Evolutionary conservation across 1,284 basidiomycete species (phyloP), one percentile per base, ranked within the genome.

Genomic region (Schizophyllum amplum): DNA sequence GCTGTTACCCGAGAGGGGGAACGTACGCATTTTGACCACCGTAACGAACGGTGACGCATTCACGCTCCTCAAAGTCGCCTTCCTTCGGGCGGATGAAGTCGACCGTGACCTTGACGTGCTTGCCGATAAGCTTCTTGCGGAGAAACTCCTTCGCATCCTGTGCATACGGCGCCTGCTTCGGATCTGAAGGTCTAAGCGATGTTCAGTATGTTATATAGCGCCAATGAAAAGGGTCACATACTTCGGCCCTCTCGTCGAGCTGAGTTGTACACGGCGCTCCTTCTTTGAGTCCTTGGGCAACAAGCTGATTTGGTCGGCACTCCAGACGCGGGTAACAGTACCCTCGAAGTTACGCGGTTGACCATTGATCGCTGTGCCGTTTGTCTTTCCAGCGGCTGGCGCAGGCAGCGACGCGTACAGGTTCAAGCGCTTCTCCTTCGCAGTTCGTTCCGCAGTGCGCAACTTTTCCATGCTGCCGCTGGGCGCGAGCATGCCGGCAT

Each of bases 61-160:
- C 92, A 54, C 92, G 84, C 70, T 94, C 93, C 55, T 96, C 95
- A 64, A 84, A 97, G 58, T 95, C 92, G 54, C 94, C 94, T 63
- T 98, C 95, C 57, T 82, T 82, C n/a, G 94, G 92, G 61, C 92
- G 88, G 63, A 94, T 71, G 65, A 96, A 98, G 72, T 98, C 94
- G 55, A 96, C 76, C 21, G 80, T 81, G 25, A 94, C 79, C 75
- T 82, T 89, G 56, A 97, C 92, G 60, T 82, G 79, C 75, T 96
- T 97, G 53, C 94, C 94, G 60, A 98, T 94, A 17, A 98, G 76
- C 62, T 84, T 88, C 72, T 92, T 95, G 55, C 94, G 84, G 53
- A 98, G 72, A 72, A 94, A 94, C 69, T 94, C 96, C 61, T 88
- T 86, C 9, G 94, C 94, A 72, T 99, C 96, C 55, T 88, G 83